Conservation (phyloP, 2,329 filamentous ascomycete species). For the Aureobasidium sp. region DNA sequence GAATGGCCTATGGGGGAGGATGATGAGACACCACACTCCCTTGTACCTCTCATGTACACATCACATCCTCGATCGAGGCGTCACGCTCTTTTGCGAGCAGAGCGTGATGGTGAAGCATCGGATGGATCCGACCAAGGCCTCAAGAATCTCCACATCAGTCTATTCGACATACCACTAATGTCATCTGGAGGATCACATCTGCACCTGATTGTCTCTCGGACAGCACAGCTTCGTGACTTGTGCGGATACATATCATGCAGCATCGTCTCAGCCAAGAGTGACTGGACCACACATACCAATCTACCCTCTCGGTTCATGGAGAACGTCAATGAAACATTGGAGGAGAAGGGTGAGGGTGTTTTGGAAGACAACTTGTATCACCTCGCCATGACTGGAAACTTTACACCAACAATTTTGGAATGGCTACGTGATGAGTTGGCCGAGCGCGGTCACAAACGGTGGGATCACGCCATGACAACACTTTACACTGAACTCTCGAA, state of each 20-base stretch:
- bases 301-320: constrained; percentile 15
- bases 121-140: constrained; percentile 32
- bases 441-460: constrained; percentile 81
- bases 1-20: neutral
- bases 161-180: constrained; percentile 20
- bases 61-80: constrained; percentile 68
- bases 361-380: constrained; percentile 76
- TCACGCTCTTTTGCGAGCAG: constrained; percentile 53
- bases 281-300: constrained; percentile 15
- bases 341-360: constrained; percentile 53
- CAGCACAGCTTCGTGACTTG: constrained; percentile 35
- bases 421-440: constrained; percentile 81
- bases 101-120: constrained; percentile 36
- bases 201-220: constrained; percentile 31
- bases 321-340: constrained; percentile 61
- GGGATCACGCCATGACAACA: constrained; percentile 77
- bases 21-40: neutral
- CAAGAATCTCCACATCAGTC: constrained; percentile 28
- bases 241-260: constrained; percentile 40
- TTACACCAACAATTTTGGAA: constrained; percentile 64
- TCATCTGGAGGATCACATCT: constrained; percentile 34
- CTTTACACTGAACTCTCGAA: constrained; percentile 70
- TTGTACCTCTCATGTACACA: constrained; percentile 36
- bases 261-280: constrained; percentile 4
- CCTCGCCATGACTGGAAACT: constrained; percentile 74